Percentiles rank a stretch among this genome's conserved stretches.
These are phyloP conservation scores for Sporothrix brunneoviolacea DNA, from an alignment of 2,329 filamentous ascomycete species.

Conservation along the genomic window DNA sequence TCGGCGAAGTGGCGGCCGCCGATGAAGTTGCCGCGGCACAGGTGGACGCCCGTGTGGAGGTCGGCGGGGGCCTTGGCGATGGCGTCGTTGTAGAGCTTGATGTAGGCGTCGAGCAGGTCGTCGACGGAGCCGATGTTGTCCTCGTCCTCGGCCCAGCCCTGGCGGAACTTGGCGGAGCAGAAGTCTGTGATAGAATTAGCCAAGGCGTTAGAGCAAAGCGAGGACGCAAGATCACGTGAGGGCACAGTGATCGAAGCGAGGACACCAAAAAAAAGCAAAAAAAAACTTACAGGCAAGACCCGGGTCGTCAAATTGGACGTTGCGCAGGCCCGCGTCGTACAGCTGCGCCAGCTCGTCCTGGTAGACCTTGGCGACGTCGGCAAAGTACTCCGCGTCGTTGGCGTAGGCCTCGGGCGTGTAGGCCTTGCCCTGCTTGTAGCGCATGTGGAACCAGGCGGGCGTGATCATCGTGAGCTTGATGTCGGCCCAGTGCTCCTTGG, in stretches of 20 bases:
- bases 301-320: conserved; percentile 55
- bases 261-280: conserved; percentile 9
- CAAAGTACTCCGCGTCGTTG: conserved; percentile 43
- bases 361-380: conserved; percentile 44
- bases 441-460: conserved; percentile 56
- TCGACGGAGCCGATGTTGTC: conserved; percentile 54
- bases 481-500: conserved; percentile 41
- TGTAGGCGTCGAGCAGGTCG: conserved; percentile 61
- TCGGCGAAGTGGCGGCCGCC: conserved; percentile 57
- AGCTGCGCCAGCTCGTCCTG: conserved; percentile 40
- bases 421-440: conserved; percentile 43
- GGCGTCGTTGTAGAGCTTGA: conserved; percentile 67
- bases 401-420: conserved; percentile 42
- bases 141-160: conserved; percentile 54
- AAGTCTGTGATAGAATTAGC: no score
- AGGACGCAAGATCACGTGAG: no score
- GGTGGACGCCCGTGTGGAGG: conserved; percentile 65
- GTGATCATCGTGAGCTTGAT: conserved; percentile 58
- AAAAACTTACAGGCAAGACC: conserved; percentile 39
- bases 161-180: conserved; percentile 61
- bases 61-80: conserved; percentile 54
- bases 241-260: no score
- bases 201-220: conserved; percentile 27
- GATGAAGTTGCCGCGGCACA: conserved; percentile 57
- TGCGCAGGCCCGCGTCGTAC: conserved; percentile 44